Evolutionary conservation across 1,284 basidiomycete species (phyloP).

Genomic region (Ceratobasidium sp.): DNA sequence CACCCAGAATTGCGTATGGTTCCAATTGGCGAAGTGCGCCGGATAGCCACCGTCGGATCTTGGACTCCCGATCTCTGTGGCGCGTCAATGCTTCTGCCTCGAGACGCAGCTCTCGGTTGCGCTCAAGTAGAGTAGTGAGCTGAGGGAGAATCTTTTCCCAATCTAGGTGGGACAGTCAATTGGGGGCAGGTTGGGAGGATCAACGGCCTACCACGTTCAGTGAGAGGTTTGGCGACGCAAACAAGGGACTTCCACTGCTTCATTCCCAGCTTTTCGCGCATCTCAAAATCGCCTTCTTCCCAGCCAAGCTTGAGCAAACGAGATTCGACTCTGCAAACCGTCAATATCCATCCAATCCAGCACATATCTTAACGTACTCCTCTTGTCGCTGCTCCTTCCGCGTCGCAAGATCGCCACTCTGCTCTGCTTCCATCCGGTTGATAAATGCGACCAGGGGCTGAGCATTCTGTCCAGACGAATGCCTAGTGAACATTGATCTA

Average conservation of each 20-base stretch:
- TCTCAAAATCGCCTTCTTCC: conserved; percentile 4
- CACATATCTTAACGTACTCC: not conserved
- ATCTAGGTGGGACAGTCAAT: not conserved
- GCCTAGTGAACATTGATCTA: not conserved
- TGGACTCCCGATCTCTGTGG: not conserved
- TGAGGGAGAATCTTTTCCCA: conserved; percentile 9
- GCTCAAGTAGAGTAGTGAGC: not conserved
- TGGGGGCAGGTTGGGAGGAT: not conserved
- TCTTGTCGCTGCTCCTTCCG: not conserved
- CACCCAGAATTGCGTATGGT: not conserved
- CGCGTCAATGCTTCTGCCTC: not conserved
- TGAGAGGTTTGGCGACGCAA: conserved; percentile 3
- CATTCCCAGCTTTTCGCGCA: not conserved
- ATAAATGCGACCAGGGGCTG: not conserved
- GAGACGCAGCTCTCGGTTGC: conserved; percentile 6
- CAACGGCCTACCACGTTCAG: not conserved
- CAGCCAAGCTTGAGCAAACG: conserved; percentile 24
- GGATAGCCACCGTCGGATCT: not conserved
- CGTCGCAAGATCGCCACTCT: not conserved
- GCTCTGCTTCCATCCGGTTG: conserved; percentile 4
- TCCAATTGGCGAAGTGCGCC: not conserved
- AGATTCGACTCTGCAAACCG: conserved; percentile 1
- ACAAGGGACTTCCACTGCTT: conserved; percentile 22
- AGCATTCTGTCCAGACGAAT: not conserved
- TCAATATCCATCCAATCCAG: not conserved